Evolutionary conservation across 139 green algal genomes (phyloP), one percentile per base, ranked within the genome.

Genomic region (Tetraselmis striata): DNA sequence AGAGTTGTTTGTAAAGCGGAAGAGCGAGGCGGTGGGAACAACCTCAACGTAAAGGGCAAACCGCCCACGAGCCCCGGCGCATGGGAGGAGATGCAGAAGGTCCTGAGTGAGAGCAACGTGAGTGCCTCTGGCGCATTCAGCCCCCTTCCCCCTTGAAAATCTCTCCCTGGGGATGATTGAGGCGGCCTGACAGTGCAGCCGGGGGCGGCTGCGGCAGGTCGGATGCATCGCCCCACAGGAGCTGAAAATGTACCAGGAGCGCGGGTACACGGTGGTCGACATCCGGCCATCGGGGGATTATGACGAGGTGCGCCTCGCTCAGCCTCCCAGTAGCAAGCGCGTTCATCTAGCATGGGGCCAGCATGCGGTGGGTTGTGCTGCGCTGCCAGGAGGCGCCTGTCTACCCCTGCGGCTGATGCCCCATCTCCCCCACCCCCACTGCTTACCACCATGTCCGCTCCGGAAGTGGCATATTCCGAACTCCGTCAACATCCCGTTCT

Each of bases 401-500:
- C n/a, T n/a, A n/a, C n/a, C n/a, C n/a, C n/a, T n/a, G n/a, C n/a
- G n/a, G n/a, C n/a, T n/a, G n/a, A n/a, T n/a, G n/a, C n/a, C n/a
- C n/a, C n/a, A n/a, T n/a, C n/a, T n/a, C n/a, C n/a, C n/a, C n/a
- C n/a, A n/a, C n/a, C n/a, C n/a, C n/a, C n/a, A n/a, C n/a, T n/a
- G n/a, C n/a, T n/a, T n/a, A n/a, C n/a, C n/a, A n/a, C n/a, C n/a
- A n/a, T n/a, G n/a, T n/a, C n/a, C n/a, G n/a, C n/a, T n/a, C 29
- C 76, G 29, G 29, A 5, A 79, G 45, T 67, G 32, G 26, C 77
- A 81, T 22, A 81, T 81, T 22, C 77, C 77, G 25, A 22, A 29
- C 77, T 75, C 79, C 2, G 79, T 82, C 2, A 76, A 67, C 2
- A 0, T 84, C 27, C 59, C 59, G 23, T 27, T 81, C 31, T 80